Conservation (phyloP, 805 yeast species). For the Yarrowia sp. region DNA sequence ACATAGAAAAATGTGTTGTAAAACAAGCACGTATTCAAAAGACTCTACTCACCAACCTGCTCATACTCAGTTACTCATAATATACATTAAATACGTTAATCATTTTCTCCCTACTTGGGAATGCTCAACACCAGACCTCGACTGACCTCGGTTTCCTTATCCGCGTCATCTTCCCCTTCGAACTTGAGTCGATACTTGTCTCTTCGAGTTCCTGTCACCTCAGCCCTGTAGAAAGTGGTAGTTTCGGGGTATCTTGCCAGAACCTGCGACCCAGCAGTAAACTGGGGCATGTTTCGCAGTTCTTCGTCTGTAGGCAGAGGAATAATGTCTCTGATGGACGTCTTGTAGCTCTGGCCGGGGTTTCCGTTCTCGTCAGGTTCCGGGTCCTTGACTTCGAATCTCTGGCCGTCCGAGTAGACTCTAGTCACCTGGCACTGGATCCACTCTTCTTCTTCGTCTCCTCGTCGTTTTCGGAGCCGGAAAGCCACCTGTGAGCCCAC, state of each 20-base stretch:
- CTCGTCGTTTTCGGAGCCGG: constrained; percentile 45
- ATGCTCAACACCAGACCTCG: constrained; percentile 64
- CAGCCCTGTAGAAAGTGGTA: constrained; percentile 93
- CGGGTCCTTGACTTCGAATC: constrained; percentile 92
- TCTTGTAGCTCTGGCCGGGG: constrained; percentile 80
- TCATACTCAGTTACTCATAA: not conserved
- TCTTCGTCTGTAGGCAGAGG: constrained; percentile 51
- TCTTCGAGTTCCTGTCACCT: constrained; percentile 71
- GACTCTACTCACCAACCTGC: too few species aligned
- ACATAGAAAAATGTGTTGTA: too few species aligned
- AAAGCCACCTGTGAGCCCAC: constrained; percentile 87
- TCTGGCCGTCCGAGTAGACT: constrained; percentile 67
- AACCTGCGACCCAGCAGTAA: constrained; percentile 75
- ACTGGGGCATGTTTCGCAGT: constrained; percentile 40
- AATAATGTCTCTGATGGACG: constrained; percentile 77
- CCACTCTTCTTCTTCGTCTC: constrained; percentile 82
- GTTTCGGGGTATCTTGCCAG: constrained; percentile 96
- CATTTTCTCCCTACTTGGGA: constrained; percentile 27
- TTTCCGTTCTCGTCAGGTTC: constrained; percentile 94
- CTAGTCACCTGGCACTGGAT: constrained; percentile 87
- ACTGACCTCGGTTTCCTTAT: constrained; percentile 90
- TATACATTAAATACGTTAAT: constrained; percentile 20
- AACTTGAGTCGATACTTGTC: constrained; percentile 75
- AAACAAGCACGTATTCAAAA: too few species aligned
- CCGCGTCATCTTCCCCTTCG: constrained; percentile 96